Base-by-base conservation (phyloP, 345 rosid genomes). In the Camelina neglecta region DNA sequence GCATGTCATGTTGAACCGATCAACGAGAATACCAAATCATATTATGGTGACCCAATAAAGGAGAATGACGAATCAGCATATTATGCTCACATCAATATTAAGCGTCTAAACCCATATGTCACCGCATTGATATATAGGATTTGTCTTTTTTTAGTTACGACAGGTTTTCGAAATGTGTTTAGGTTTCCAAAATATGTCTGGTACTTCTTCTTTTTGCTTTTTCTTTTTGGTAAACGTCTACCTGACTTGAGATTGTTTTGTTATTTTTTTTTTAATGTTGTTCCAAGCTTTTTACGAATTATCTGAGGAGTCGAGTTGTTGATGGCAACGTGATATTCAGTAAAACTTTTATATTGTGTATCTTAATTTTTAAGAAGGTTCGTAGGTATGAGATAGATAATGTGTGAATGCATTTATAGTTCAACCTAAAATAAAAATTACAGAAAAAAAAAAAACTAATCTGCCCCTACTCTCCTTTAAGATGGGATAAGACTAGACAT, bases 11-110 rank as follows among this genome's bases (percentile, higher is more conserved):
- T 20, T 48, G 11, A 50, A n/a, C 10, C n/a, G 26, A 55, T 54
- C n/a, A 54, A 68, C 9, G 9, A 50, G 55, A 18, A 21, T 53
- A 13, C 57, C 31, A 21, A 53, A 21, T 23, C 5, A 4, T 53
- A 10, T 13, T 53, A 4, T 21, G 57, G 57, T 53, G 7, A 53
- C 11, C 7, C 16, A 42, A 69, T 55, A 11, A 55, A 42, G 2
- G 41, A 56, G 64, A 18, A 55, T 59, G 63, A 23, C 2, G 29
- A 41, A 58, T 70, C 57, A 1, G 48, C 65, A n/a, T 58, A 57
- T 33, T 2, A 58, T 33, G 7, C 4, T 35, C 29, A 70, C 56
- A 45, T 58, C 59, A 58, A 48, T 49, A 45, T 36, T 6, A 48
- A 13, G 39, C 49, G 36, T 35, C 36, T 48, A n/a, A 15, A 48